phyloP scores from a whole-genome alignment of 1,139 yeast genomes.

The Candida glucosophila region DNA sequence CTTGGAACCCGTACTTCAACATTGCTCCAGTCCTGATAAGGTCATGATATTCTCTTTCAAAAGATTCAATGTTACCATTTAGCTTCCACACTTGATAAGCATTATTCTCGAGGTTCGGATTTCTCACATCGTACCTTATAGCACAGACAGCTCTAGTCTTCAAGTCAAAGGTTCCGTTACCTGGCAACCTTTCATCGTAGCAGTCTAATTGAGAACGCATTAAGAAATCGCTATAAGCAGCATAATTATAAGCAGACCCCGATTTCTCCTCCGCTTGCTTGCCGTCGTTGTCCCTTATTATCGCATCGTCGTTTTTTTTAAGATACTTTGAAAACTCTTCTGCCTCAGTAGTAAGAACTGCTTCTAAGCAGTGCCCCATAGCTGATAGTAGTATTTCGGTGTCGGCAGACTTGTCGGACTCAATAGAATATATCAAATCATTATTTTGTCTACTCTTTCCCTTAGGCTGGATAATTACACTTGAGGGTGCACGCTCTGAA shows the following conservation, averaged over 20 bases:
- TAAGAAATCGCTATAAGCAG: conserved; percentile 57
- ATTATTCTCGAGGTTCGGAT: conserved; percentile 45
- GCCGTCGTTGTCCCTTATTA: conserved; percentile 1
- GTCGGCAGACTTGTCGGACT: conserved; percentile 62
- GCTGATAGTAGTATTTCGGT: conserved; percentile 64
- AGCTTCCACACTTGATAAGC: conserved; percentile 59
- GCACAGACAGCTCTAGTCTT: conserved; percentile 90
- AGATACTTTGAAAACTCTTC: conserved; percentile 33
- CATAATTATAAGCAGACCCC: conserved; percentile 55
- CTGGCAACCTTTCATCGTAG: conserved; percentile 67
- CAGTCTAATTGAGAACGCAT: conserved; percentile 93
- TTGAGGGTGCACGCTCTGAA: conserved; percentile 24
- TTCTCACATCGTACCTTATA: conserved; percentile 67
- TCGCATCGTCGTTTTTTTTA: conserved; percentile 6
- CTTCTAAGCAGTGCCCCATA: conserved; percentile 74
- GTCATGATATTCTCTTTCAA: conserved; percentile 72
- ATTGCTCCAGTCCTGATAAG: conserved; percentile 64
- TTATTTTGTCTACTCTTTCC: conserved; percentile 19
- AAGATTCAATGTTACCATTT: conserved; percentile 65
- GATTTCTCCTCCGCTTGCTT: conserved; percentile 12
- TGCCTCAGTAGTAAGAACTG: conserved; percentile 55
- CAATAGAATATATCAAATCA: conserved; percentile 48
- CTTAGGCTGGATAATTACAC: conserved; percentile 32
- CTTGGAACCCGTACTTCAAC: conserved; percentile 82
- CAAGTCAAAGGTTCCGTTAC: conserved; percentile 85